Conservation (phyloP, 2,329 filamentous ascomycete genomes). For the Stemphylium lycopersici region DNA sequence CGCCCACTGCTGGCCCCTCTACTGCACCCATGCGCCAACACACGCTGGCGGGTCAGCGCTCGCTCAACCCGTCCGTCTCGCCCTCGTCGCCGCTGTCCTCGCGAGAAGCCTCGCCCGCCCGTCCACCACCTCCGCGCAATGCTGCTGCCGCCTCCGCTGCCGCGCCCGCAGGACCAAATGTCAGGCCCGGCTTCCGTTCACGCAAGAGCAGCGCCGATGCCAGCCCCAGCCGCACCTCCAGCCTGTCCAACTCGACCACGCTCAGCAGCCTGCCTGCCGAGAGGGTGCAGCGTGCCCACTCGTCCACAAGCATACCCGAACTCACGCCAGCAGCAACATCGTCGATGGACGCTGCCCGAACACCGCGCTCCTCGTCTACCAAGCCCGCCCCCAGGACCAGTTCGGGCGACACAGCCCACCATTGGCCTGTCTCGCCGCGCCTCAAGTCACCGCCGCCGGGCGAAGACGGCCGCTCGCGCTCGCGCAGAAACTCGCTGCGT, state of each 20-base stretch:
- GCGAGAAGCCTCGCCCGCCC: slow-evolving; percentile 55
- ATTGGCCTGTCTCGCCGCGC: slow-evolving; percentile 79
- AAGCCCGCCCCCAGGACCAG: slow-evolving; percentile 52
- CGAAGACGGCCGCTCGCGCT: slow-evolving; percentile 42
- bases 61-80: slow-evolving; percentile 40
- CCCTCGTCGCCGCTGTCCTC: slow-evolving; percentile 54
- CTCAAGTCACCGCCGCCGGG: slow-evolving; percentile 73
- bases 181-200: slow-evolving; percentile 43
- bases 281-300: slow-evolving; percentile 70
- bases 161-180: slow-evolving; percentile 22
- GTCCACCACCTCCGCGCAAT: slow-evolving; percentile 37
- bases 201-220: slow-evolving; percentile 55
- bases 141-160: slow-evolving; percentile 10
- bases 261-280: slow-evolving; percentile 66
- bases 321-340: slow-evolving; percentile 65
- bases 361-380: slow-evolving; percentile 28
- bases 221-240: slow-evolving; percentile 49
- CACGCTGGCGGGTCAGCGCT: slow-evolving; percentile 34
- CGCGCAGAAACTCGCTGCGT: slow-evolving; percentile 54
- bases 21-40: slow-evolving; percentile 33
- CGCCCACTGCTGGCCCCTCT: slow-evolving; percentile 13
- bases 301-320: slow-evolving; percentile 70
- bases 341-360: slow-evolving; percentile 65
- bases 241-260: slow-evolving; percentile 41
- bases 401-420: slow-evolving; percentile 58